A percentile compares a stretch with the other conserved stretches of the same genome.
phyloP scores from a whole-genome alignment of 306 rosid genomes.

The Corylus americana region DNA sequence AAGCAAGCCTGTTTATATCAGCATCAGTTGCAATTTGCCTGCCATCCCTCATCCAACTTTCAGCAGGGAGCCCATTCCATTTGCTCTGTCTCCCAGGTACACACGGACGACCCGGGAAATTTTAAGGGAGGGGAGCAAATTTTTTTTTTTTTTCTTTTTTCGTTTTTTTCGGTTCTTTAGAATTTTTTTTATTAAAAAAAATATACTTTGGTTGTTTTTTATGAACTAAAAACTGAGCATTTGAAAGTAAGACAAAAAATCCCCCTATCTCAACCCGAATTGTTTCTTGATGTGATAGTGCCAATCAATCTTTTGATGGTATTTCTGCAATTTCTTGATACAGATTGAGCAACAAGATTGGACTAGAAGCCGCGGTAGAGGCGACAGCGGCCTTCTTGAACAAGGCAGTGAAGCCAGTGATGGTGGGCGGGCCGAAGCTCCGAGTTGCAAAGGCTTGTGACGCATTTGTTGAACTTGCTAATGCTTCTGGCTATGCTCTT shows the following conservation, averaged over 20 bases:
- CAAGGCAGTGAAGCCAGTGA: slow-evolving; percentile 50
- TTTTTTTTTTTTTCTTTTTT: no score
- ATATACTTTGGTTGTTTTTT: no score
- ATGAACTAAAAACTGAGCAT: no score
- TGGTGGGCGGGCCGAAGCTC: slow-evolving; percentile 54
- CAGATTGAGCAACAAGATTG: slow-evolving; percentile 46
- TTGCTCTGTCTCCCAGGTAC: slow-evolving; percentile 40
- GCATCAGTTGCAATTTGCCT: no score
- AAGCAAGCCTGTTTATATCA: no score
- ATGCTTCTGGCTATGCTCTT: slow-evolving; percentile 44
- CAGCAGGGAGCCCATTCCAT: slow-evolving; percentile 46
- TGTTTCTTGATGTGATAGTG: not conserved
- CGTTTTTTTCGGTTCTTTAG: no score
- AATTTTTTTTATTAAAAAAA: no score
- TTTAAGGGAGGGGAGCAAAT: no score
- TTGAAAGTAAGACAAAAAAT: no score
- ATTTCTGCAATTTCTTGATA: not conserved
- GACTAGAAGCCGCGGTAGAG: slow-evolving; percentile 46
- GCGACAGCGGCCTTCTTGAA: slow-evolving; percentile 40
- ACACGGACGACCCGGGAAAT: no score
- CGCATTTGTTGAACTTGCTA: slow-evolving; percentile 41
- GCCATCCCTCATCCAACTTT: slow-evolving; percentile 42
- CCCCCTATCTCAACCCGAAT: not conserved
- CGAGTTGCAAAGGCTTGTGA: slow-evolving; percentile 42
- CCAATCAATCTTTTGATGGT: not conserved